phyloP scores from a whole-genome alignment of 148 eudicot genomes.

The Silene latifolia region DNA sequence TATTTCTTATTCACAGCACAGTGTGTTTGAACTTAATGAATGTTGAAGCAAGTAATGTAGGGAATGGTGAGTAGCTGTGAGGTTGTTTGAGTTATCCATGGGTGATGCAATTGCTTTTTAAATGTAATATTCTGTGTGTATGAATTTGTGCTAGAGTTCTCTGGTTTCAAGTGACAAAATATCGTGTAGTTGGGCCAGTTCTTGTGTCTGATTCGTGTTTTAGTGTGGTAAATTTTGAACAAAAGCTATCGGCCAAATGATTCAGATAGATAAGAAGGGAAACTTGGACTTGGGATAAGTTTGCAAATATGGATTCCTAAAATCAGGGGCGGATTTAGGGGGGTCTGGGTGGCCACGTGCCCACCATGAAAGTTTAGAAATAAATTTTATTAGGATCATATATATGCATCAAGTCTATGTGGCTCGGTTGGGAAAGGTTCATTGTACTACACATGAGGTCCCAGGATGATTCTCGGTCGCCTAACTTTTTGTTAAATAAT shows the following conservation, averaged over 20 bases:
- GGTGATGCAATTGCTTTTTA: not conserved
- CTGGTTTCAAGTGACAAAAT: not conserved
- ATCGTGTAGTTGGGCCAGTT: not conserved
- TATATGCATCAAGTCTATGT: no score
- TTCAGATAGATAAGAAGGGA: no score
- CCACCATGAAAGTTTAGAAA: no score
- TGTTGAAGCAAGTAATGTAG: conserved; percentile 9
- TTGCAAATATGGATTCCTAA: not conserved
- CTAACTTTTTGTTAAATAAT: no score
- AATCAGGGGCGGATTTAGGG: no score
- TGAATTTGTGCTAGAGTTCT: no score
- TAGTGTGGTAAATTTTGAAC: not conserved
- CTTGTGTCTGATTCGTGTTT: not conserved
- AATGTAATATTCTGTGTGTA: not conserved
- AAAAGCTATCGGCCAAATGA: no score
- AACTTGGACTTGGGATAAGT: not conserved
- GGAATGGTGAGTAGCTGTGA: not conserved
- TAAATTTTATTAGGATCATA: no score
- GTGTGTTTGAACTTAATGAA: not conserved
- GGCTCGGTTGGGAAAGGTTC: no score
- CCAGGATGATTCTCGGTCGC: no score
- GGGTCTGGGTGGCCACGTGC: no score
- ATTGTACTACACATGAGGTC: no score
- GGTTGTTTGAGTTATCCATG: conserved; percentile 3
- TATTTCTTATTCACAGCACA: not conserved